A percentile compares a stretch with the other conserved stretches of the same genome.
phyloP scores from a whole-genome alignment of 805 yeast species.

The Candida sphagnicola region DNA sequence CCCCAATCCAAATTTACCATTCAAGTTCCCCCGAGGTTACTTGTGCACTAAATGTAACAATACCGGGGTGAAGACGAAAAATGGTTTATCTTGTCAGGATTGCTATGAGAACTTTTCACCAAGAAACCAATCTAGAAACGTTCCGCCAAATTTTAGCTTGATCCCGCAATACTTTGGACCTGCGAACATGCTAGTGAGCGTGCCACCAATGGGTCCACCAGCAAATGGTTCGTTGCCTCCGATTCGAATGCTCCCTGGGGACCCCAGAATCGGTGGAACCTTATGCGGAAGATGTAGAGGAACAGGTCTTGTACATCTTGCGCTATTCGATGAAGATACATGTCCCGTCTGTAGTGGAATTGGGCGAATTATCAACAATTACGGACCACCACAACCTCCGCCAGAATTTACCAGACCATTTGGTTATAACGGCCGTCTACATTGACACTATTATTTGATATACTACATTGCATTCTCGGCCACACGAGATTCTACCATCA shows the following conservation, averaged over 20 bases:
- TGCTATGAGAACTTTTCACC: slow-evolving; percentile 61
- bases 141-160: neutral
- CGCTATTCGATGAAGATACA: slow-evolving; percentile 52
- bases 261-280: slow-evolving; percentile 68
- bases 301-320: slow-evolving; percentile 49
- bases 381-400: neutral
- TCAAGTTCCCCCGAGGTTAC: slow-evolving; percentile 61
- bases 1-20: slow-evolving; percentile 51
- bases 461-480: too few species aligned
- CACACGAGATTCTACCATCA: too few species aligned
- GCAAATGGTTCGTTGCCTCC: slow-evolving; percentile 22
- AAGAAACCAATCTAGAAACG: slow-evolving; percentile 16
- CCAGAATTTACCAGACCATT: neutral
- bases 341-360: slow-evolving; percentile 67
- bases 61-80: slow-evolving; percentile 62
- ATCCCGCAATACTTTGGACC: neutral
- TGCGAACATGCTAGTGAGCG: slow-evolving; percentile 14
- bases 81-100: slow-evolving; percentile 60
- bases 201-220: slow-evolving; percentile 12
- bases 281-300: slow-evolving; percentile 75
- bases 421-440: neutral
- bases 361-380: slow-evolving; percentile 45
- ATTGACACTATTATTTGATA: too few species aligned
- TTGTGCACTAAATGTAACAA: slow-evolving; percentile 69
- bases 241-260: slow-evolving; percentile 64